Evolutionary conservation across 2,329 filamentous ascomycete genomes (phyloP).

Genomic region (Colletotrichum ledebouriae): DNA sequence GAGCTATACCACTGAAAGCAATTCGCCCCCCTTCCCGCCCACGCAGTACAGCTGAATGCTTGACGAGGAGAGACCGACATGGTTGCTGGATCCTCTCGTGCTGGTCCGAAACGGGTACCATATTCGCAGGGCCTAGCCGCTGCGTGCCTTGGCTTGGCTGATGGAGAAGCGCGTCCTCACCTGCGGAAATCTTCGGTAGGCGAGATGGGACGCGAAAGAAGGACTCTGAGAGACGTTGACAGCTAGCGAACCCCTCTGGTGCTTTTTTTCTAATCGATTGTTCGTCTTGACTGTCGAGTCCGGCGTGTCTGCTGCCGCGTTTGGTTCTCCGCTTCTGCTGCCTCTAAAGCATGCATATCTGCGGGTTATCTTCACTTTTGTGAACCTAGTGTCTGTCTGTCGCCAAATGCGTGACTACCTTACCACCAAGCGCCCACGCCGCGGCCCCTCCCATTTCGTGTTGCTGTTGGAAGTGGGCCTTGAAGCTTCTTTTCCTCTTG

Average conservation of each 20-base stretch:
- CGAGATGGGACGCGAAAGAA: constrained; percentile 24
- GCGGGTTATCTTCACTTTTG: not conserved
- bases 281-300: constrained; percentile 2
- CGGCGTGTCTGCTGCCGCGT: constrained; percentile 23
- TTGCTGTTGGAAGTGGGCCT: constrained; percentile 13
- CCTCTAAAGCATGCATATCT: not conserved
- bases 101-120: constrained; percentile 33
- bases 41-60: not conserved
- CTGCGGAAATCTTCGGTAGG: constrained; percentile 32
- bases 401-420: constrained; percentile 15
- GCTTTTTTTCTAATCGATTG: constrained; percentile 8
- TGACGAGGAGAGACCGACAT: constrained; percentile 1
- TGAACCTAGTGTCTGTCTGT: constrained; percentile 12
- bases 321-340: constrained; percentile 19
- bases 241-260: constrained; percentile 27
- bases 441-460: constrained; percentile 11
- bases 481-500: constrained; percentile 21
- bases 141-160: constrained; percentile 35
- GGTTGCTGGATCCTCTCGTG: constrained; percentile 21
- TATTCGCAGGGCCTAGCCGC: constrained; percentile 18
- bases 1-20: constrained; percentile 36
- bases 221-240: constrained; percentile 13
- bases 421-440: not conserved
- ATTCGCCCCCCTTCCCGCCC: constrained; percentile 20
- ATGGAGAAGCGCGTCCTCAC: constrained; percentile 33